Conservation (phyloP, 192 early-diverging fungal genomes). For the Rhizophagus prolifer region DNA sequence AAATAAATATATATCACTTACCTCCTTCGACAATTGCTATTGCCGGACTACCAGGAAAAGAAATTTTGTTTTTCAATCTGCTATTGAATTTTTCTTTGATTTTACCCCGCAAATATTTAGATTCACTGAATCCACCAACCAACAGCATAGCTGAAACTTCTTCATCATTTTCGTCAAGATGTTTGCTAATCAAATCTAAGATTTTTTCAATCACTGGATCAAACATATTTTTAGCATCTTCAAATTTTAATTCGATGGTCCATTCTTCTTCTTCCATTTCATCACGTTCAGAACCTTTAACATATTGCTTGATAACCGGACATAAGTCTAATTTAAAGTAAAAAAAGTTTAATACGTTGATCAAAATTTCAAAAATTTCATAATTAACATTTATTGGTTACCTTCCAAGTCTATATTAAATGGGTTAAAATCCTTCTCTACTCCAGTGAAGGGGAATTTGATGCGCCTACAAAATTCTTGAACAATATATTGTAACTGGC, state of each 20-base stretch:
- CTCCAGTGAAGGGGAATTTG: not conserved
- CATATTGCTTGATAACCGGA: constrained; percentile 1
- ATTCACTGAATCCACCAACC: constrained; percentile 59
- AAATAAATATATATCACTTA: not conserved
- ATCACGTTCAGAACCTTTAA: not conserved
- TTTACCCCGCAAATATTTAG: constrained; percentile 53
- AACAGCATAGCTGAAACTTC: constrained; percentile 52
- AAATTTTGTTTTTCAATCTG: constrained; percentile 40
- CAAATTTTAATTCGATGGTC: constrained; percentile 10
- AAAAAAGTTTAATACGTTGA: too few species aligned
- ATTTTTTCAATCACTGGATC: constrained; percentile 56
- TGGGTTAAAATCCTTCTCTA: not conserved
- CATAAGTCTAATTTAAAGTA: too few species aligned
- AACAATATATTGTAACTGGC: constrained; percentile 6
- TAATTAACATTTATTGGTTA: too few species aligned
- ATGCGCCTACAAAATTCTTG: not conserved
- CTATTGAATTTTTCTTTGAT: constrained; percentile 46
- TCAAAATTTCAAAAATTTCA: too few species aligned
- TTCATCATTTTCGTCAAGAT: constrained; percentile 41
- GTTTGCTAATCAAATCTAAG: constrained; percentile 50
- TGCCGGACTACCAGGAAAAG: constrained; percentile 48
- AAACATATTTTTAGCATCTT: constrained; percentile 35
- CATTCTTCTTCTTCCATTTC: constrained; percentile 19
- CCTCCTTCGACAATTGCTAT: constrained; percentile 51
- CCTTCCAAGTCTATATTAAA: constrained; percentile 13